Percentiles rank a stretch among this genome's conserved stretches.
Evolutionary conservation across 768 basidiomycete species (phyloP).

Genomic region (Boletus sensibilis): DNA sequence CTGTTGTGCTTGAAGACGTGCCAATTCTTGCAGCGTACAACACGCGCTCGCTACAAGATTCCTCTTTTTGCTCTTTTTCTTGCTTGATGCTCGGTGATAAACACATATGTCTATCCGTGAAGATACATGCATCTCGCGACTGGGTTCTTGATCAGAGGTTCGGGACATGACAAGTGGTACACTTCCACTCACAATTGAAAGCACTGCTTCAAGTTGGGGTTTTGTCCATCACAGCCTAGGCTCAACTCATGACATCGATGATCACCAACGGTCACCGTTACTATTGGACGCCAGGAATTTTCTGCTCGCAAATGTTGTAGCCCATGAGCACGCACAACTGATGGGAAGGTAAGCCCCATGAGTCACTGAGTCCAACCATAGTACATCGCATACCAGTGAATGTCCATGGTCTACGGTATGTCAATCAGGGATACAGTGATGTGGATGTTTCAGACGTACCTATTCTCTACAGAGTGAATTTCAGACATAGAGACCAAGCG

Average conservation of each 20-base stretch:
- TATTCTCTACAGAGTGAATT: background rate
- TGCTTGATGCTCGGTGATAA: conserved; percentile 58
- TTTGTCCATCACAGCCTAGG: conserved; percentile 69
- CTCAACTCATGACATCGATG: conserved; percentile 52
- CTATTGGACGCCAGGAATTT: conserved; percentile 65
- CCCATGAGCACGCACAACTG: conserved; percentile 43
- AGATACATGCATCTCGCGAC: conserved; percentile 37
- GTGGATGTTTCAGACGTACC: background rate
- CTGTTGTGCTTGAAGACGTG: conserved; percentile 45
- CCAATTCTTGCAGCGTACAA: conserved; percentile 52
- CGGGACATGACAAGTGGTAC: background rate
- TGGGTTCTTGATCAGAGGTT: conserved; percentile 19
- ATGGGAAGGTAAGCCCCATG: background rate
- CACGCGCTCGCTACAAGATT: conserved; percentile 52
- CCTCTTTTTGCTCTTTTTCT: conserved; percentile 59
- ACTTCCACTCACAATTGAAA: conserved; percentile 49
- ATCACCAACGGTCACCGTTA: conserved; percentile 55
- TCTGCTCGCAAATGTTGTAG: conserved; percentile 49
- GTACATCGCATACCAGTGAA: conserved; percentile 10
- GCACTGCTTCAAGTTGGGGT: conserved; percentile 57
- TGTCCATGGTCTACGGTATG: conserved; percentile 2
- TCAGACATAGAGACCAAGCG: background rate
- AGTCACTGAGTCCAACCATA: background rate
- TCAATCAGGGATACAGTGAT: background rate
- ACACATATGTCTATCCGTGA: conserved; percentile 54